Evolutionary conservation across 352 stramenopile genomes (phyloP).

Genomic region (Globisporangium megalacanthum): DNA sequence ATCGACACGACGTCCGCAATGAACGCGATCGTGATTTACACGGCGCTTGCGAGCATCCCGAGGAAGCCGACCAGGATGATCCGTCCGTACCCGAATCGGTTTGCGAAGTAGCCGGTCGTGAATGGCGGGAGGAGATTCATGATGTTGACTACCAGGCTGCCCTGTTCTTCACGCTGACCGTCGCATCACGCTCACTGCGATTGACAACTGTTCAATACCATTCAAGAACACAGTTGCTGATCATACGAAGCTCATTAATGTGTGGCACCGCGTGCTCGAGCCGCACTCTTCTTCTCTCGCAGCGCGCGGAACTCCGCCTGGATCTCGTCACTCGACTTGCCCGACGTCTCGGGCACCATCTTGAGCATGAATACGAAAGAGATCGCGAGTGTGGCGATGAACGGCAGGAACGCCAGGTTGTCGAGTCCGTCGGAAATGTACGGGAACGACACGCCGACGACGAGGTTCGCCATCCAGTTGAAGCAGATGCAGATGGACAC

Average conservation of each 20-base stretch:
- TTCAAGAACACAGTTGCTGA: too few species aligned
- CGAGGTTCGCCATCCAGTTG: conserved; percentile 32
- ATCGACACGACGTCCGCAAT: conserved; percentile 25
- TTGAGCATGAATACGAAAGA: conserved; percentile 40
- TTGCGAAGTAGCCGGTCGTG: conserved; percentile 29
- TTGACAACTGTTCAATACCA: too few species aligned
- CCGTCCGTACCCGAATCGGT: conserved; percentile 38
- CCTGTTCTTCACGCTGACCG: too few species aligned
- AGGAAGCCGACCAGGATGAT: conserved; percentile 41
- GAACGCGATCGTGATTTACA: conserved; percentile 45
- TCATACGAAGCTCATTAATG: background rate
- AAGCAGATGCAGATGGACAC: conserved; percentile 27
- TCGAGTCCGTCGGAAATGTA: conserved; percentile 38
- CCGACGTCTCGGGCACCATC: conserved; percentile 47
- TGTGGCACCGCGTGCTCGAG: background rate
- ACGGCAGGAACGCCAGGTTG: conserved; percentile 40
- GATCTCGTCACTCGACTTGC: conserved; percentile 60
- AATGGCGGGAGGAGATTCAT: conserved; percentile 35
- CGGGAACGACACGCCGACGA: conserved; percentile 52
- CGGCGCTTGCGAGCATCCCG: conserved; percentile 36
- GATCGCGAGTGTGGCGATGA: conserved; percentile 37
- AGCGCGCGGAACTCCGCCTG: conserved; percentile 31
- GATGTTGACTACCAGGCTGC: conserved; percentile 12
- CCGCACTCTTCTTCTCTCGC: conserved; percentile 1
- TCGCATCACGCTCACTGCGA: too few species aligned